phyloP scores from a whole-genome alignment of 164 flowering plant genomes.

The Amborella trichopoda region DNA sequence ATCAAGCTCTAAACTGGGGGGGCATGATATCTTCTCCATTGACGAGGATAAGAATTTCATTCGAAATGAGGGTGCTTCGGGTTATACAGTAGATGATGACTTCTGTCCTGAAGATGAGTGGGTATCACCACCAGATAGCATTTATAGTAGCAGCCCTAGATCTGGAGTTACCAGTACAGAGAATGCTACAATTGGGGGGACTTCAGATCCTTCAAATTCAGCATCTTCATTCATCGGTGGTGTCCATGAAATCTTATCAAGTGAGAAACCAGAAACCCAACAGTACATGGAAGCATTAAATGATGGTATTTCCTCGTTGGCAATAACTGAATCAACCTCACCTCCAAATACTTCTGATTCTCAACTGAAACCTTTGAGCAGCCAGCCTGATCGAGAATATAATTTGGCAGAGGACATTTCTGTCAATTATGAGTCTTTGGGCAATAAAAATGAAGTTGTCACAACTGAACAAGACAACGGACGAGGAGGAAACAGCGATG shows the following conservation, averaged over 20 bases:
- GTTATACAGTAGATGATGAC: conserved; percentile 15
- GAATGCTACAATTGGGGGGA: neutral
- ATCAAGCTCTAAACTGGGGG: conserved; percentile 36
- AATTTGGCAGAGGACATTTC: conserved; percentile 11
- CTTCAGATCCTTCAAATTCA: neutral
- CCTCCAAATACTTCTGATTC: neutral
- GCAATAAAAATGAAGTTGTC: conserved; percentile 21
- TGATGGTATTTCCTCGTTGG: conserved; percentile 7
- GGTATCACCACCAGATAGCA: conserved; percentile 87
- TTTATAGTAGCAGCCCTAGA: conserved; percentile 41
- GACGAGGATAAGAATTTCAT: conserved; percentile 26
- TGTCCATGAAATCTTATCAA: conserved; percentile 12
- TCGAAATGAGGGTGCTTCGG: conserved; percentile 16
- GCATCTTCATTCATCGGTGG: conserved; percentile 2
- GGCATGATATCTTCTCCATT: conserved; percentile 24
- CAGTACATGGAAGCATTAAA: conserved; percentile 11
- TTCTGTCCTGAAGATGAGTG: conserved; percentile 55
- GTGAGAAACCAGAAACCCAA: conserved; percentile 18
- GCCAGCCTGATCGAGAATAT: neutral
- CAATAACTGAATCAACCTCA: neutral
- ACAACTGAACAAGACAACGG: conserved; percentile 16
- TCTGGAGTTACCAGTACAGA: conserved; percentile 32
- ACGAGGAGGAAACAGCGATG: conserved; percentile 24
- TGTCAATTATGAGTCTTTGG: conserved; percentile 12
- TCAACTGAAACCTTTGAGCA: too few relatives aligned